These are phyloP conservation scores for Tricholoma flavovirens DNA, from an alignment of 768 basidiomycete genomes.

Conservation along the genomic window DNA sequence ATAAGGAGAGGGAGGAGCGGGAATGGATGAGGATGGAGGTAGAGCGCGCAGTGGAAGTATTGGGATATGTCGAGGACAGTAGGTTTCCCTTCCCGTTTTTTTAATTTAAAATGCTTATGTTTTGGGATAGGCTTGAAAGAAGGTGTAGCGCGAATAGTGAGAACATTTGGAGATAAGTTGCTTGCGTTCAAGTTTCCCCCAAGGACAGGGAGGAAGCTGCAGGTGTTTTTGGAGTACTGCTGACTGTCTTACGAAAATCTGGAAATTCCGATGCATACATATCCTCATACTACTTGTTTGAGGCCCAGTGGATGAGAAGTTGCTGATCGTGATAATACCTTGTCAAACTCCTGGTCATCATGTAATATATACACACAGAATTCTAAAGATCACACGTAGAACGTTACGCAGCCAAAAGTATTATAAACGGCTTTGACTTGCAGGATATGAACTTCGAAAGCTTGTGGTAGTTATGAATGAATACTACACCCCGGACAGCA, in stretches of 20 bases:
- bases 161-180: constrained; percentile 72
- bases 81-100: constrained; percentile 19
- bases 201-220: constrained; percentile 58
- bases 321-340: too few relatives aligned
- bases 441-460: too few relatives aligned
- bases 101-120: background rate
- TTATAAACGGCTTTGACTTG: too few relatives aligned
- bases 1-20: constrained; percentile 17
- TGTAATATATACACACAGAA: too few relatives aligned
- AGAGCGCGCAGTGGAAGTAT: constrained; percentile 46
- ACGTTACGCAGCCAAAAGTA: too few relatives aligned
- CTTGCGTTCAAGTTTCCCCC: constrained; percentile 75
- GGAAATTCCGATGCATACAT: too few relatives aligned
- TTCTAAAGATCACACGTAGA: too few relatives aligned
- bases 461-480: too few relatives aligned
- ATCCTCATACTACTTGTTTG: too few relatives aligned
- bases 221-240: constrained; percentile 65
- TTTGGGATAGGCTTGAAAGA: constrained; percentile 51
- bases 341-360: too few relatives aligned
- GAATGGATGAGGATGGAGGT: constrained; percentile 44
- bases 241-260: constrained; percentile 17
- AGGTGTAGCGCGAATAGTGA: constrained; percentile 57
- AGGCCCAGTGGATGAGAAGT: too few relatives aligned
- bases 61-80: constrained; percentile 58
- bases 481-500: too few relatives aligned